Percentiles rank a stretch among this genome's conserved stretches.
Conservation (phyloP, 148 eudicot species). For the Oxyria digyna region DNA sequence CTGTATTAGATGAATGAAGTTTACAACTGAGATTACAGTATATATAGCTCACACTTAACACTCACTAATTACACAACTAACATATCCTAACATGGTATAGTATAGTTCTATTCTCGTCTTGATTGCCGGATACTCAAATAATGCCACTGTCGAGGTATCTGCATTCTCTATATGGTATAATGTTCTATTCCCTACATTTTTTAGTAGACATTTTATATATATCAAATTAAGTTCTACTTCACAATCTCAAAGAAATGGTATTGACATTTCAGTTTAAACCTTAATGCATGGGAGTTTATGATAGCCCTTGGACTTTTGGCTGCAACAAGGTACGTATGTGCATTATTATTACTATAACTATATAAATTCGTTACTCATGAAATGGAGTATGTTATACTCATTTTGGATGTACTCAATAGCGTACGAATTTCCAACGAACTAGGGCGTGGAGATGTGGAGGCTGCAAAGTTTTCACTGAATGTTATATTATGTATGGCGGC, state of each 20-base stretch:
- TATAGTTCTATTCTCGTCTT: constrained; percentile 3
- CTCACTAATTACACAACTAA: no score
- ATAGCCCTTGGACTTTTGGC: background rate
- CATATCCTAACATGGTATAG: no score
- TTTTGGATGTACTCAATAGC: no score
- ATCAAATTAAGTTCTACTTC: background rate
- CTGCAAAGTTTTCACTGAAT: constrained; percentile 54
- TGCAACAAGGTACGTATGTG: constrained; percentile 1
- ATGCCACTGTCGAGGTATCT: background rate
- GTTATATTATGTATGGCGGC: constrained; percentile 42
- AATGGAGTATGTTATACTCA: no score
- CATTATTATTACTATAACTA: no score
- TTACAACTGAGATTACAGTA: no score
- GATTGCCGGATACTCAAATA: background rate
- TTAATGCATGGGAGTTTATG: constrained; percentile 2
- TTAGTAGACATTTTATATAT: background rate
- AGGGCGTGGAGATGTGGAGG: constrained; percentile 62
- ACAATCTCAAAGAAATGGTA: background rate
- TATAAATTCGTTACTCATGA: no score
- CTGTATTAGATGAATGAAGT: no score
- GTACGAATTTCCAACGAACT: constrained; percentile 72
- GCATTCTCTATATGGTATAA: constrained; percentile 5
- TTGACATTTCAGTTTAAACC: background rate
- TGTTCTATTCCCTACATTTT: background rate
- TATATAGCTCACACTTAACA: no score